phyloP scores from a whole-genome alignment of 2,329 filamentous ascomycete genomes.

The Pezizomycotina sp. region DNA sequence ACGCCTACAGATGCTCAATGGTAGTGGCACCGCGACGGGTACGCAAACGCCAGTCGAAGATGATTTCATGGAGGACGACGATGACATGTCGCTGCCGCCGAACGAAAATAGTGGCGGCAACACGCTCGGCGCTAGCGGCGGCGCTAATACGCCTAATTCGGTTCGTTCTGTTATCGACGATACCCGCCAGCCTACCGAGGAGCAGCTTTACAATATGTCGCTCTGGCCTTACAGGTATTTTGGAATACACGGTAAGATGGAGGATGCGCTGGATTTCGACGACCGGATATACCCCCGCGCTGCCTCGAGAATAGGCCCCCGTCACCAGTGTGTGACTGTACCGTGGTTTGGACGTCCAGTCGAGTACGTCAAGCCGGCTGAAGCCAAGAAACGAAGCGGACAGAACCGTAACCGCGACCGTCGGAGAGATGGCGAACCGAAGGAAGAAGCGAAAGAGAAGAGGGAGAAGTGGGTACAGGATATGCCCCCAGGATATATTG shows the following conservation, averaged over 20 bases:
- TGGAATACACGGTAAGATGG: constrained; percentile 84
- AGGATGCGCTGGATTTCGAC: constrained; percentile 91
- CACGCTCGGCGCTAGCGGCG: constrained; percentile 49
- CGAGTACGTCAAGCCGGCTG: constrained; percentile 74
- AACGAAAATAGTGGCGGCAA: constrained; percentile 38
- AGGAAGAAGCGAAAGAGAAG: constrained; percentile 50
- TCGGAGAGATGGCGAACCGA: constrained; percentile 44
- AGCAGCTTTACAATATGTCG: constrained; percentile 81
- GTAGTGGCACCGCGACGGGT: too few species aligned
- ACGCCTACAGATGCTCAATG: constrained; percentile 11
- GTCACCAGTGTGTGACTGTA: constrained; percentile 73
- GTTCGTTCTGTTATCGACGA: constrained; percentile 41
- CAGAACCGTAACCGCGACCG: too few species aligned
- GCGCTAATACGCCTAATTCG: constrained; percentile 40
- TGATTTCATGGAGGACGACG: constrained; percentile 53
- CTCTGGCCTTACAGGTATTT: constrained; percentile 94
- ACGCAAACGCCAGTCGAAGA: too few species aligned
- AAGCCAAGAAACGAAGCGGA: constrained; percentile 64
- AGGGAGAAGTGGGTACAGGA: constrained; percentile 85
- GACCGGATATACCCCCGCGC: constrained; percentile 94
- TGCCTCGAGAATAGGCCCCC: constrained; percentile 75
- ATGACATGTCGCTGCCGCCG: too few species aligned
- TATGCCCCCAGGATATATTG: constrained; percentile 69
- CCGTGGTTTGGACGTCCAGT: constrained; percentile 77
- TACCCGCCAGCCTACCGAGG: constrained; percentile 51